A percentile compares a stretch with the other conserved stretches of the same genome.
Conservation (phyloP, 1,139 yeast genomes). For the Scheffersomyces insectosa region DNA sequence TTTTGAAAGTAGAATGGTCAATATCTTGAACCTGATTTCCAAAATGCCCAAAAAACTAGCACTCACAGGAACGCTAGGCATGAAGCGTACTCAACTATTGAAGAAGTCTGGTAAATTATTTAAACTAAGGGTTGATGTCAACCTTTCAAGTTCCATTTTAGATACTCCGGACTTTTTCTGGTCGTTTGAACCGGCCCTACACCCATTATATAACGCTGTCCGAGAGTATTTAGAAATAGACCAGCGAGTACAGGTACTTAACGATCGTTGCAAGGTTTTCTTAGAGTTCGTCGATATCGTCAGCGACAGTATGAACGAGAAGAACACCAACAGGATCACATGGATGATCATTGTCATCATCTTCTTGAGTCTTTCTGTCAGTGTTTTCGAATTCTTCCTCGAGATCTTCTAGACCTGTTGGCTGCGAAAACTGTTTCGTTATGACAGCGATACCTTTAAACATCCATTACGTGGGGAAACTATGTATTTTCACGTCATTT, state of each 20-base stretch:
- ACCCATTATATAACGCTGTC: conserved; percentile 86
- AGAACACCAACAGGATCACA: conserved; percentile 86
- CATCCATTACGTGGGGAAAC: too few species aligned
- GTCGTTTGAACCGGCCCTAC: conserved; percentile 94
- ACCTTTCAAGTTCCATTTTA: conserved; percentile 81
- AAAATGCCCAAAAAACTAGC: conserved; percentile 88
- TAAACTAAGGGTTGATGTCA: conserved; percentile 89
- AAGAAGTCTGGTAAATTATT: conserved; percentile 88
- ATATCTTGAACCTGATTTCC: conserved; percentile 78
- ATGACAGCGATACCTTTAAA: too few species aligned
- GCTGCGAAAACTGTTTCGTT: too few species aligned
- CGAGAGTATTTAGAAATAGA: conserved; percentile 93
- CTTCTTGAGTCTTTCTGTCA: conserved; percentile 72
- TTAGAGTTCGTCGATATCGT: conserved; percentile 90
- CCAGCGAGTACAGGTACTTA: conserved; percentile 87
- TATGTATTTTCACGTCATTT: too few species aligned
- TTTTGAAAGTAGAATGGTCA: conserved; percentile 90
- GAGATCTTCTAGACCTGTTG: conserved; percentile 24
- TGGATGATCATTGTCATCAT: conserved; percentile 87
- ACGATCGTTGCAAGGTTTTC: conserved; percentile 91
- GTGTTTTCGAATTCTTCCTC: conserved; percentile 44
- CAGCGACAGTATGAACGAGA: conserved; percentile 91
- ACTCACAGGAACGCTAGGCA: conserved; percentile 80
- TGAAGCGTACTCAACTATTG: conserved; percentile 74
- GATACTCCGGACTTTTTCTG: conserved; percentile 97